Base-by-base conservation (phyloP, 176 grass and related monocot genomes). In the Thalia dealbata region DNA sequence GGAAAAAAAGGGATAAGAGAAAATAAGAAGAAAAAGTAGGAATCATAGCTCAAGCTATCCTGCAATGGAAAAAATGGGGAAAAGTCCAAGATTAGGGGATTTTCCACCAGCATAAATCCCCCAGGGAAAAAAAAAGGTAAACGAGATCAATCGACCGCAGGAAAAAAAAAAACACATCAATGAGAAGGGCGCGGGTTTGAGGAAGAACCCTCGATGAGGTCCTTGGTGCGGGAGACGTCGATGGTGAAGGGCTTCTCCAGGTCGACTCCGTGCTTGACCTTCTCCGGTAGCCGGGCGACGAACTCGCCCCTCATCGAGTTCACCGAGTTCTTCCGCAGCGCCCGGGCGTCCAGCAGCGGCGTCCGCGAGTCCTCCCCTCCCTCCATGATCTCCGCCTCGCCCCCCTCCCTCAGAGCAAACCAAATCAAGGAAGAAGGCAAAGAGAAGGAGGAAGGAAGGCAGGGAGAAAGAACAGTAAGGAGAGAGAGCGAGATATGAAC, bases 251-350 rank as follows among this genome's bases (percentile, higher is more conserved):
- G 76, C 70, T 54, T 81, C 84, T 97, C 93, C 21, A 85, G 80
- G 75, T 97, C 85, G 27, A 86, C 41, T 2, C 76, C 89, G 65
- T 70, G 27, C 28, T 82, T 90, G 61, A 92, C 52, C 84, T 97
- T 92, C 76, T 86, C 85, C n/a, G 93, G 93, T 60, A 97, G 76
- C 67, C 73, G 78, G 51, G 84, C 63, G 24, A 92, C 80, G 82
- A 97, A 97, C 28, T 76, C 78, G 76, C 85, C 82, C 58, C 89
- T 85, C 43, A 92, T 85, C 73, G 87, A 90, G 26, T 64, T 80
- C 59, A 81, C 93, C 55, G 93, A 92, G 25, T 59, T 78, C 26
- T 85, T 85, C 27, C 87, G 80, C 27, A 69, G 65, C 28, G 76
- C 77, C 15, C 79, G 71, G 45, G 41, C 72, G 13, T 56, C 22